Evolutionary conservation across 2,329 filamentous ascomycete genomes (phyloP).

Genomic region (Beauveria brongniartii): DNA sequence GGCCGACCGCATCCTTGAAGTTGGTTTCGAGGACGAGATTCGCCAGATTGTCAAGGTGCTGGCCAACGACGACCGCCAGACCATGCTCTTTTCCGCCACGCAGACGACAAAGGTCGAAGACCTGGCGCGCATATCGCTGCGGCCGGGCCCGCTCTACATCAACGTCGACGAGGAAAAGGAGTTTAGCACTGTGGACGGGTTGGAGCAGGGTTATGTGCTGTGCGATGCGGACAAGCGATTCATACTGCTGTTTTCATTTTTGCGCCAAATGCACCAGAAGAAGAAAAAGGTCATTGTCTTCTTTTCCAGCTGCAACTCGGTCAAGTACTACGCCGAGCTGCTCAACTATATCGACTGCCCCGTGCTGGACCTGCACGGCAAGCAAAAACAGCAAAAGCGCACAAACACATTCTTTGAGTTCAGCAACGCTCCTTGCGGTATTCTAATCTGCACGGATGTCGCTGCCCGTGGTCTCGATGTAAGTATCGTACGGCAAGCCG

Average conservation of each 20-base stretch:
- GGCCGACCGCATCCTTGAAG: conserved; percentile 91
- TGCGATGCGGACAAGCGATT: conserved; percentile 94
- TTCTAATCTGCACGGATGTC: conserved; percentile 92
- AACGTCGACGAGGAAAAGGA: conserved; percentile 89
- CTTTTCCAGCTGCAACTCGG: conserved; percentile 84
- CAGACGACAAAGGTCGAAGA: conserved; percentile 98
- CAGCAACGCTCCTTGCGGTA: conserved; percentile 65
- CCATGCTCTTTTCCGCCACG: conserved; percentile 97
- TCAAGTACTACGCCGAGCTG: conserved; percentile 92
- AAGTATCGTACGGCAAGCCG: conserved; percentile 23
- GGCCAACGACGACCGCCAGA: conserved; percentile 79
- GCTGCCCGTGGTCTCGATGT: conserved; percentile 88
- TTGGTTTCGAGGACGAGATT: conserved; percentile 99
- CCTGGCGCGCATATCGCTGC: conserved; percentile 84
- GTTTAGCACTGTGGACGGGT: conserved; percentile 82
- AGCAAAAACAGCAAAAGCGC: conserved; percentile 98
- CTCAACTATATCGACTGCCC: conserved; percentile 96
- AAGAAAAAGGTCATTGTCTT: conserved; percentile 99
- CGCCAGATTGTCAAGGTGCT: conserved; percentile 91
- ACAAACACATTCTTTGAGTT: conserved; percentile 99
- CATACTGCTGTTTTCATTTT: conserved; percentile 85
- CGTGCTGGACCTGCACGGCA: conserved; percentile 79
- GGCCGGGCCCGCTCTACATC: conserved; percentile 88
- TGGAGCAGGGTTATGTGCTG: conserved; percentile 93
- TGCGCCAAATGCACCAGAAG: conserved; percentile 67